Evolutionary conservation across 768 basidiomycete species (phyloP).

Genomic region (Macrocybe gigantea): DNA sequence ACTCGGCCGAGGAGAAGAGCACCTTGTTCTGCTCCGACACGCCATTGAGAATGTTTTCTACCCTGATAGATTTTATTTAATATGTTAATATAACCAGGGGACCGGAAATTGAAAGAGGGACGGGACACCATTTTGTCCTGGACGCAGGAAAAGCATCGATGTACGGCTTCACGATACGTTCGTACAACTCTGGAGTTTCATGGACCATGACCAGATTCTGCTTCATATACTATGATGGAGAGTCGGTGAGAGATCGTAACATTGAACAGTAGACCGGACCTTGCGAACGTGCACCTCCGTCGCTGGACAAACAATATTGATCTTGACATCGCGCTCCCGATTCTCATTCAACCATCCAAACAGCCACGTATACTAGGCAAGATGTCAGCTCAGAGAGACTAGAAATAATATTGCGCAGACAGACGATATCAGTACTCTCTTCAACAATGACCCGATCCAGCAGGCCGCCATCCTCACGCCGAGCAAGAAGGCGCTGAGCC

Average conservation of each 20-base stretch:
- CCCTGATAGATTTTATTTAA: slow-evolving; percentile 43
- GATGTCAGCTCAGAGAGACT: neutral
- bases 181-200: slow-evolving; percentile 81
- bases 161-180: slow-evolving; percentile 67
- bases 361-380: slow-evolving; percentile 72
- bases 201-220: slow-evolving; percentile 69
- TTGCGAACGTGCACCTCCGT: slow-evolving; percentile 88
- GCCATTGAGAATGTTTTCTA: slow-evolving; percentile 77
- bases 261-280: slow-evolving; percentile 27
- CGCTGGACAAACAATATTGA: slow-evolving; percentile 83
- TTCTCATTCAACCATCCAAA: slow-evolving; percentile 58
- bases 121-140: slow-evolving; percentile 70
- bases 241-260: neutral
- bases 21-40: slow-evolving; percentile 70
- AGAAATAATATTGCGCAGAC: slow-evolving; percentile 12
- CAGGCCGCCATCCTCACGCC: slow-evolving; percentile 17
- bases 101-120: neutral
- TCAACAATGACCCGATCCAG: slow-evolving; percentile 42
- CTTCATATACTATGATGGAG: slow-evolving; percentile 54
- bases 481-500: slow-evolving; percentile 29
- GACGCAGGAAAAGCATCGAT: slow-evolving; percentile 68
- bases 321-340: slow-evolving; percentile 61
- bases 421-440: slow-evolving; percentile 64
- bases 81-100: neutral
- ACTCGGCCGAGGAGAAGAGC: slow-evolving; percentile 57